Evolutionary conservation across 169 alveolate species (phyloP).

Genomic region (Eimeria sp.): DNA sequence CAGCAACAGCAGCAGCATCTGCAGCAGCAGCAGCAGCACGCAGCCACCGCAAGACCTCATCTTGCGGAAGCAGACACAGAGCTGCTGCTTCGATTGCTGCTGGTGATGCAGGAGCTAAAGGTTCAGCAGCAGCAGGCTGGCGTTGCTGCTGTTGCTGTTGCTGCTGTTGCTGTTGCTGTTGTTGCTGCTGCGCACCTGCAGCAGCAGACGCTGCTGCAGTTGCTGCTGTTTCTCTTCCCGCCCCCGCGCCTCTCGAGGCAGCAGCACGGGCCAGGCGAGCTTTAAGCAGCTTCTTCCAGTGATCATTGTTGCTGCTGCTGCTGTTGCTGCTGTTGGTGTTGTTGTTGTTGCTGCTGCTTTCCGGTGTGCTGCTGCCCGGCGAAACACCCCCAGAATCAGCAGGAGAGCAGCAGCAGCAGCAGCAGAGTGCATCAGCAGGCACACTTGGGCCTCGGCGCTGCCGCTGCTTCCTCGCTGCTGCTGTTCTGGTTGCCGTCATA

Average conservation of each 20-base stretch:
- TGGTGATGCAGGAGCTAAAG: neutral
- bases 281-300: conserved; percentile 51
- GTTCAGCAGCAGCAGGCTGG: neutral
- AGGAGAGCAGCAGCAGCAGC: conserved; percentile 72
- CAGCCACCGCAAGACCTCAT: conserved; percentile 52
- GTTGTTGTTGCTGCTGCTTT: conserved; percentile 24
- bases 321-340: conserved; percentile 59
- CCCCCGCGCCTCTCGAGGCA: conserved; percentile 28
- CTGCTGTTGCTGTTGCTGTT: conserved; percentile 58
- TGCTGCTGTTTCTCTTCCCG: neutral
- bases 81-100: conserved; percentile 62
- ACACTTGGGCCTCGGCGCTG: conserved; percentile 2
- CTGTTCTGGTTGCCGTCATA: neutral
- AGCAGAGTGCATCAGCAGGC: conserved; percentile 46
- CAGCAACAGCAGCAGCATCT: conserved; percentile 67
- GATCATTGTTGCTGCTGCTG: conserved; percentile 23
- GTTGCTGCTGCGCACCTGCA: conserved; percentile 5
- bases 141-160: conserved; percentile 41
- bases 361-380: neutral
- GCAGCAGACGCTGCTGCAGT: conserved; percentile 17
- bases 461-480: neutral
- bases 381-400: neutral
- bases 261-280: conserved; percentile 53
- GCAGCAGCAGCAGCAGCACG: conserved; percentile 54
- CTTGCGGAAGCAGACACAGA: conserved; percentile 22